phyloP scores from a whole-genome alignment of 352 stramenopile genomes.

The Phytophthora agathidicida region DNA sequence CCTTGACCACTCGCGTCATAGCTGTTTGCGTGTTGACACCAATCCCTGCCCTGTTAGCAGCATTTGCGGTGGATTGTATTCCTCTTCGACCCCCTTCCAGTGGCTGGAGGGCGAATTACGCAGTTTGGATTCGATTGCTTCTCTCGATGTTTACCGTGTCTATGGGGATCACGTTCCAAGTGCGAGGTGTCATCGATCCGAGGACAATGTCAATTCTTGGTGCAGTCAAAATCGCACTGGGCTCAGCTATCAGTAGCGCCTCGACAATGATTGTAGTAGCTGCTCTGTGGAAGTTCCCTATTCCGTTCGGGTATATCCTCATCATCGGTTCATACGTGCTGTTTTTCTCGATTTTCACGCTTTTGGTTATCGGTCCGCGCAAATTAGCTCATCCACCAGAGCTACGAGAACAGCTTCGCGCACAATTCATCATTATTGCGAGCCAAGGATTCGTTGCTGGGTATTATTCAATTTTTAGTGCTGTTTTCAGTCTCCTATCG shows the following conservation, averaged over 20 bases:
- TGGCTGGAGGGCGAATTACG: constrained; percentile 11
- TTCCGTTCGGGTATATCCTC: constrained; percentile 22
- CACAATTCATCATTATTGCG: constrained; percentile 12
- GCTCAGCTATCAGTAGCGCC: constrained; percentile 1
- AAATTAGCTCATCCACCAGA: background rate
- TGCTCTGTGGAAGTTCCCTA: constrained; percentile 19
- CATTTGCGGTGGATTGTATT: constrained; percentile 8
- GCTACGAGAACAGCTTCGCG: constrained; percentile 2
- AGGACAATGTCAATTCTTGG: constrained; percentile 5
- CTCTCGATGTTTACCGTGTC: constrained; percentile 8
- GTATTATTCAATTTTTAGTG: constrained; percentile 19
- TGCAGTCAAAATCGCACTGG: background rate
- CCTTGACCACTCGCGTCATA: background rate
- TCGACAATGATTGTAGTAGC: constrained; percentile 1
- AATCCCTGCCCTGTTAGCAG: constrained; percentile 10
- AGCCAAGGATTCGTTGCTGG: constrained; percentile 9
- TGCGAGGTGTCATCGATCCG: background rate
- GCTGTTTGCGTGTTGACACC: constrained; percentile 6
- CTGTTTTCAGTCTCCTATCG: constrained; percentile 14
- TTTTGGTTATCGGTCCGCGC: background rate
- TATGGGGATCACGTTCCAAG: constrained; percentile 4
- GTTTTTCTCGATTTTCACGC: constrained; percentile 1
- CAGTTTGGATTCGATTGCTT: constrained; percentile 10
- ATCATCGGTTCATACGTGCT: background rate
- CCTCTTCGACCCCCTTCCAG: constrained; percentile 7